phyloP scores from a whole-genome alignment of 2,329 filamentous ascomycete genomes.

The Domatiomyces globalis region DNA sequence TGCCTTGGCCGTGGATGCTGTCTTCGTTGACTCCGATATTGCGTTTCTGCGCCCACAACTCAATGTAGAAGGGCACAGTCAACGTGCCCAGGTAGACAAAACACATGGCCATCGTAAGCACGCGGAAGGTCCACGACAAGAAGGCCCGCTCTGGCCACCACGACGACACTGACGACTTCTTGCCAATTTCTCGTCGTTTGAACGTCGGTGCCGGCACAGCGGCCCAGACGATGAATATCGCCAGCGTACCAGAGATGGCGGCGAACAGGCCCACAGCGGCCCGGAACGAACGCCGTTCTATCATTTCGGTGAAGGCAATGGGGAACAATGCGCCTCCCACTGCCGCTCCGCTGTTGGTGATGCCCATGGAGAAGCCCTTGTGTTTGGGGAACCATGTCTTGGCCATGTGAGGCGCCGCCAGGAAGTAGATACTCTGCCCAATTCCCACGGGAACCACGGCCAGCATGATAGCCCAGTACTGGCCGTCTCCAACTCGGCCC shows the following conservation, averaged over 20 bases:
- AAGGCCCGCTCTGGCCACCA: constrained; percentile 1
- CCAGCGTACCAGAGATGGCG: not conserved
- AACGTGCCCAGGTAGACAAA: constrained; percentile 1
- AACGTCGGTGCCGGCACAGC: not conserved
- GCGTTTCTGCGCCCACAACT: not conserved
- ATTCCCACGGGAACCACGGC: constrained; percentile 1
- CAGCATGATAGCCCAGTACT: constrained; percentile 2
- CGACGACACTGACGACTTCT: not conserved
- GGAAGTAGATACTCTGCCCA: constrained; percentile 2
- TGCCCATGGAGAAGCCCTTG: constrained; percentile 2
- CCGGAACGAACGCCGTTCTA: not conserved
- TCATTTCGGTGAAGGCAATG: not conserved
- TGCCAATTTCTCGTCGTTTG: not conserved
- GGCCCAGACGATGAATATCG: constrained; percentile 1
- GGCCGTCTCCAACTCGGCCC: not conserved
- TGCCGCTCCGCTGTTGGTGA: constrained; percentile 2
- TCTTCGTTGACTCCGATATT: not conserved
- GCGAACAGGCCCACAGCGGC: not conserved
- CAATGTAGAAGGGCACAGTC: constrained; percentile 1
- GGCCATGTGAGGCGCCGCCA: constrained; percentile 1
- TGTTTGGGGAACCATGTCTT: constrained; percentile 1
- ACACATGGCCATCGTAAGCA: constrained; percentile 1
- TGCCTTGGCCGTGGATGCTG: not conserved
- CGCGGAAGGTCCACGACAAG: not conserved
- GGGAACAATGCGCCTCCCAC: constrained; percentile 1